Conservation (phyloP, 2,329 filamentous ascomycete species). For the Fusarium multiceps region DNA sequence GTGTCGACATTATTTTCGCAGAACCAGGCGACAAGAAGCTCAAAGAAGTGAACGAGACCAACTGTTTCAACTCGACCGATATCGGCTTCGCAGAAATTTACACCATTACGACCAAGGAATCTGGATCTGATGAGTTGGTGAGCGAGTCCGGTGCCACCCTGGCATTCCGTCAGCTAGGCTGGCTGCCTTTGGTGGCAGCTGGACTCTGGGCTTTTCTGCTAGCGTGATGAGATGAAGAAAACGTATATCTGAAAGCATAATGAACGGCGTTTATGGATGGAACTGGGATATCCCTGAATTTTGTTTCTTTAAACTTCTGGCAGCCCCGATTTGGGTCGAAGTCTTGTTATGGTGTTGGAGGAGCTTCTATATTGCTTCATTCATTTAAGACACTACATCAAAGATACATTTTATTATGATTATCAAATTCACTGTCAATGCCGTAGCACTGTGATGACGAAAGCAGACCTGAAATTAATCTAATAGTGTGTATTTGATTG, state of each 20-base stretch:
- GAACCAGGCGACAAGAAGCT: constrained; percentile 77
- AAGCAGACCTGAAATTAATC: not conserved
- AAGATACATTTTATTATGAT: constrained; percentile 1
- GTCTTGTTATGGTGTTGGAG: constrained; percentile 41
- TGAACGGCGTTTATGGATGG: constrained; percentile 38
- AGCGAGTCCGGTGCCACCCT: constrained; percentile 45
- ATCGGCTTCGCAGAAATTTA: constrained; percentile 84
- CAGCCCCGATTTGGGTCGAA: not conserved
- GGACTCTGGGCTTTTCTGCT: constrained; percentile 55
- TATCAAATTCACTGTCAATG: not conserved
- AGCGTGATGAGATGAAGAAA: constrained; percentile 35
- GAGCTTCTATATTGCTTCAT: constrained; percentile 23
- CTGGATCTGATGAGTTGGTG: constrained; percentile 51
- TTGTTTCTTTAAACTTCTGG: not conserved
- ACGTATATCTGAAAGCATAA: constrained; percentile 43
- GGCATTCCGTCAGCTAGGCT: constrained; percentile 41
- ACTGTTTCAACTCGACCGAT: constrained; percentile 88
- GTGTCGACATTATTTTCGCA: constrained; percentile 93
- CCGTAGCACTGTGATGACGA: not conserved
- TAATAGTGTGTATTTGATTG: not conserved
- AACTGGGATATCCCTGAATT: constrained; percentile 33
- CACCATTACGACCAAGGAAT: constrained; percentile 66
- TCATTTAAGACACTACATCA: constrained; percentile 13
- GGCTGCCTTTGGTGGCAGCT: constrained; percentile 55
- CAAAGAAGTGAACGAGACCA: constrained; percentile 77